A percentile compares a stretch with the other conserved stretches of the same genome.
These are phyloP conservation scores for Mucor racemosus DNA, from an alignment of 371 early-diverging fungal genomes.

Conservation along the genomic window DNA sequence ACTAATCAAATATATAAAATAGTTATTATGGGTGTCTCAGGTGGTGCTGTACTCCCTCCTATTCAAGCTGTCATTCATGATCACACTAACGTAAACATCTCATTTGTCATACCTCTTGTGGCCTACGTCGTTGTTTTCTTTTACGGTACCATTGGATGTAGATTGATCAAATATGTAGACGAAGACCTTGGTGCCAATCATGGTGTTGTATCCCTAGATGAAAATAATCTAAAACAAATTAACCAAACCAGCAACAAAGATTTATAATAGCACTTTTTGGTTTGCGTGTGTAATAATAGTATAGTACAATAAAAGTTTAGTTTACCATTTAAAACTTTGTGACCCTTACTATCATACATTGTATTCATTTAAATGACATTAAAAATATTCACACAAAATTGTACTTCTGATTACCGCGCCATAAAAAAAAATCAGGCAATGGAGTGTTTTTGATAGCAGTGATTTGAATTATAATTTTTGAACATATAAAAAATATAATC, in stretches of 20 bases:
- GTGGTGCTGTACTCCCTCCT: conserved; percentile 50
- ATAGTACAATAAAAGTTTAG: background rate
- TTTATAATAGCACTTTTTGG: background rate
- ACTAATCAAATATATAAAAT: background rate
- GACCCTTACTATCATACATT: background rate
- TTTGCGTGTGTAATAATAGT: background rate
- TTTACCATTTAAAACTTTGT: background rate
- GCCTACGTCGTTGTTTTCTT: conserved; percentile 40
- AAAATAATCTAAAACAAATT: background rate
- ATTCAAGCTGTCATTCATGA: conserved; percentile 47
- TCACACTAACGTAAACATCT: conserved; percentile 34
- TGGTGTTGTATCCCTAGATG: background rate
- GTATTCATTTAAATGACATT: background rate
- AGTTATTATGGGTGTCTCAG: conserved; percentile 54
- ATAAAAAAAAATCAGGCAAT: no score
- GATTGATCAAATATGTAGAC: conserved; percentile 46
- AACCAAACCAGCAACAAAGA: background rate
- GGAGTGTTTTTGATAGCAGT: no score
- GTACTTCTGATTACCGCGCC: background rate
- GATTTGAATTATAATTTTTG: no score
- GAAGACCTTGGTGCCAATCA: conserved; percentile 21
- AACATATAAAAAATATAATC: no score
- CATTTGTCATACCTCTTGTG: conserved; percentile 42
- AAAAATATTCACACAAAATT: background rate
- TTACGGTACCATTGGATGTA: conserved; percentile 37